phyloP scores from a whole-genome alignment of 352 stramenopile genomes.

The Pythium graminicola region DNA sequence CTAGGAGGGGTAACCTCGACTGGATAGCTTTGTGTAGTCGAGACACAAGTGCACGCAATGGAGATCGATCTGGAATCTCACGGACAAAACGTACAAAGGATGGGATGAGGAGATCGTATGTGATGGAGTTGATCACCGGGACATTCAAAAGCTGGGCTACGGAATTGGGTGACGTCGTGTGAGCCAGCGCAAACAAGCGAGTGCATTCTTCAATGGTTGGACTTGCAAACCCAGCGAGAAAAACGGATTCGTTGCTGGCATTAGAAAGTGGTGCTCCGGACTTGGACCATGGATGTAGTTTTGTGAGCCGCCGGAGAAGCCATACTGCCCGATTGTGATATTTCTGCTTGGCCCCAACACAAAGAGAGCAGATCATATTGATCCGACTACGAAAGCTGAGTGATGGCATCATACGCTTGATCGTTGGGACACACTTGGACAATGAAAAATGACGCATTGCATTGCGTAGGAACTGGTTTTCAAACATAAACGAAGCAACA shows the following conservation, averaged over 20 bases:
- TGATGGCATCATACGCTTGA: too few species aligned
- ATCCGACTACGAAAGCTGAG: not conserved
- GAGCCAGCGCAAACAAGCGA: not conserved
- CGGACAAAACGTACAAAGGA: not conserved
- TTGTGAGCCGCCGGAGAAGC: too few species aligned
- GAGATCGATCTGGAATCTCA: not conserved
- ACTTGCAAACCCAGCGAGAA: not conserved
- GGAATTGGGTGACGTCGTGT: not conserved
- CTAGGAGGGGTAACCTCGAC: not conserved
- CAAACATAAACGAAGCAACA: not conserved
- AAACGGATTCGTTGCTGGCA: too few species aligned
- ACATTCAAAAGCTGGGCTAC: not conserved
- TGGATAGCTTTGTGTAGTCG: not conserved
- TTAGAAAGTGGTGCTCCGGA: too few species aligned
- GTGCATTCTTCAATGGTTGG: not conserved
- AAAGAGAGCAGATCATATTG: too few species aligned
- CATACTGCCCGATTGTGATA: too few species aligned
- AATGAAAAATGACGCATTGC: not conserved
- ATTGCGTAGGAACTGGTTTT: not conserved
- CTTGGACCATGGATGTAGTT: too few species aligned
- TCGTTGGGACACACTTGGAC: not conserved
- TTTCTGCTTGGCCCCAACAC: too few species aligned
- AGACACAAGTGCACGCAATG: not conserved
- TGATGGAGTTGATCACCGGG: not conserved
- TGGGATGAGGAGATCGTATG: not conserved